Percentiles rank a stretch among this genome's conserved stretches.
These are phyloP conservation scores for Oemleria cerasiformis DNA, from an alignment of 306 rosid species.

Conservation along the genomic window DNA sequence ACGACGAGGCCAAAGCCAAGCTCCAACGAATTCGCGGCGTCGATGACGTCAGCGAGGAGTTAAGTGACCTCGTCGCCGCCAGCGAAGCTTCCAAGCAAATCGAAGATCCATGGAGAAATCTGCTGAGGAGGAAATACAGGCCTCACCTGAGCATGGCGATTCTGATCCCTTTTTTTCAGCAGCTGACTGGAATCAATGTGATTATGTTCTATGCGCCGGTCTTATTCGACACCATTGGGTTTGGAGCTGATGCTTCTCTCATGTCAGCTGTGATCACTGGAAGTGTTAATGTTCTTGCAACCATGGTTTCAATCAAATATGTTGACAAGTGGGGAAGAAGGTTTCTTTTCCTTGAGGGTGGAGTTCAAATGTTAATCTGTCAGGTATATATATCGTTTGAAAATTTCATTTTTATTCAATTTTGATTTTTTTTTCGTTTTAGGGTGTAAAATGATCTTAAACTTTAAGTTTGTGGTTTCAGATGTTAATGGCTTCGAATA, in stretches of 20 bases:
- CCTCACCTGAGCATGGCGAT: slow-evolving; percentile 74
- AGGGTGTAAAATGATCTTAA: too few relatives aligned
- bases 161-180: slow-evolving; percentile 79
- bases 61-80: slow-evolving; percentile 62
- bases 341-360: slow-evolving; percentile 78
- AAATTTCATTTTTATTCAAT: too few relatives aligned
- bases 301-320: slow-evolving; percentile 68
- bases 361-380: slow-evolving; percentile 72
- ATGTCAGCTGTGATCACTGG: slow-evolving; percentile 97
- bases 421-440: background rate
- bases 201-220: slow-evolving; percentile 95
- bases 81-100: slow-evolving; percentile 57
- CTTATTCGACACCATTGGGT: slow-evolving; percentile 71
- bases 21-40: slow-evolving; percentile 56
- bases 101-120: slow-evolving; percentile 72
- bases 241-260: slow-evolving; percentile 56
- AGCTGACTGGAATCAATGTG: slow-evolving; percentile 82
- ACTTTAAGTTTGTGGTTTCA: too few relatives aligned
- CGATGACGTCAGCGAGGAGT: slow-evolving; percentile 66
- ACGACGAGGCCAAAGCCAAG: slow-evolving; percentile 45
- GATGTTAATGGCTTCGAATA: too few relatives aligned
- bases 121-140: slow-evolving; percentile 64
- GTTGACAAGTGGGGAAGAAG: slow-evolving; percentile 96
- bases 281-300: slow-evolving; percentile 60
- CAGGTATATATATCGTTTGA: slow-evolving; percentile 56